phyloP scores from a whole-genome alignment of 2,329 filamentous ascomycete genomes.

The Chaetomium strumarium region DNA sequence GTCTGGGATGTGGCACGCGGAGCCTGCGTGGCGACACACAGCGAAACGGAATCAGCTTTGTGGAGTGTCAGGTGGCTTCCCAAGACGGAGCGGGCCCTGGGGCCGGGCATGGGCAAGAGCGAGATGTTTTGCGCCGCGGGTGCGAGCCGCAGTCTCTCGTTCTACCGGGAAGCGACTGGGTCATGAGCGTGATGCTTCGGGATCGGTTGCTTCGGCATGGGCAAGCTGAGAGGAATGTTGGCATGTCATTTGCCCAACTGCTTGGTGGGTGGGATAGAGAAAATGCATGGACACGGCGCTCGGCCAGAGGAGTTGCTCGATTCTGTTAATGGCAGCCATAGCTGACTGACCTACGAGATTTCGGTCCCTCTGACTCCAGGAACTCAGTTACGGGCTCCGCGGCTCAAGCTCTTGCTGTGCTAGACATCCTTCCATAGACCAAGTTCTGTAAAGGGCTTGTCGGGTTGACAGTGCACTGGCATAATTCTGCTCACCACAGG shows the following conservation, averaged over 20 bases:
- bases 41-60: constrained; percentile 77
- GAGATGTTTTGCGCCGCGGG: constrained; percentile 76
- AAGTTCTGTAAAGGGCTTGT: no score
- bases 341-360: neutral
- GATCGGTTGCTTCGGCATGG: neutral
- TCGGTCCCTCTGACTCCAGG: no score
- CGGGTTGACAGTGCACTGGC: no score
- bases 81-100: constrained; percentile 49
- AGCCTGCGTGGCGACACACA: constrained; percentile 86
- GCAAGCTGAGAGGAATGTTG: neutral
- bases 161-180: constrained; percentile 80
- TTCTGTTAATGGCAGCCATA: neutral
- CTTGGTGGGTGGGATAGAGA: neutral
- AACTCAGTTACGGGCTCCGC: no score
- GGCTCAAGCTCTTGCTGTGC: no score
- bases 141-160: constrained; percentile 67
- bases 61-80: constrained; percentile 84
- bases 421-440: no score
- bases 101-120: constrained; percentile 39
- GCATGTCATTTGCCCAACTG: neutral
- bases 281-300: neutral
- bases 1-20: constrained; percentile 87
- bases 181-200: neutral
- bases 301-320: neutral
- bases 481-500: no score